Percentiles rank a stretch among this genome's conserved stretches.
phyloP scores from a whole-genome alignment of 2,329 filamentous ascomycete species.

The Acarospora socialis region DNA sequence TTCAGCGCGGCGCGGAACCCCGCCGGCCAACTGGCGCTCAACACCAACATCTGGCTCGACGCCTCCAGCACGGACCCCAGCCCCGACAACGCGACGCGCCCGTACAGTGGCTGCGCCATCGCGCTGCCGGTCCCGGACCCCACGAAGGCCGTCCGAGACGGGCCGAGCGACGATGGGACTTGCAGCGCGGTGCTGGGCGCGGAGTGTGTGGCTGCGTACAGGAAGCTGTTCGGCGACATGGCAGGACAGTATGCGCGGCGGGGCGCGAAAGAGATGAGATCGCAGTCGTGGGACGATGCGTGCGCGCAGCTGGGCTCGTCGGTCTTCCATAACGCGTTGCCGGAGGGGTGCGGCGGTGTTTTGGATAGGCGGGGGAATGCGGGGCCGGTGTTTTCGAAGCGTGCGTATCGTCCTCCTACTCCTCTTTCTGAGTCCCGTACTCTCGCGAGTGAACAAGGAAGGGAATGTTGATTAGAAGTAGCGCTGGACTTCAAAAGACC shows the following conservation, averaged over 20 bases:
- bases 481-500: background rate
- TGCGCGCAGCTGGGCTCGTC: background rate
- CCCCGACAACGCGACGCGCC: background rate
- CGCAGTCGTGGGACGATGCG: background rate
- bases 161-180: background rate
- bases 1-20: background rate
- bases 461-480: background rate
- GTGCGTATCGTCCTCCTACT: background rate
- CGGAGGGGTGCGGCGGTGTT: background rate
- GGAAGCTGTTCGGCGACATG: background rate
- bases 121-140: too few species aligned
- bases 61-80: background rate
- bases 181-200: background rate
- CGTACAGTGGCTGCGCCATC: background rate
- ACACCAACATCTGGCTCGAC: background rate
- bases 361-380: background rate
- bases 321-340: background rate
- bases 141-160: too few species aligned
- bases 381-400: background rate
- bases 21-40: background rate
- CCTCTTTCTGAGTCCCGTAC: background rate
- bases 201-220: background rate
- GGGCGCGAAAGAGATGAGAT: background rate
- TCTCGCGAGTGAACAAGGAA: background rate
- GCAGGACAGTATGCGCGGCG: too few species aligned